Evolutionary conservation across 129 eudicot genomes (phyloP).

Genomic region (Helianthus tuberosus): DNA sequence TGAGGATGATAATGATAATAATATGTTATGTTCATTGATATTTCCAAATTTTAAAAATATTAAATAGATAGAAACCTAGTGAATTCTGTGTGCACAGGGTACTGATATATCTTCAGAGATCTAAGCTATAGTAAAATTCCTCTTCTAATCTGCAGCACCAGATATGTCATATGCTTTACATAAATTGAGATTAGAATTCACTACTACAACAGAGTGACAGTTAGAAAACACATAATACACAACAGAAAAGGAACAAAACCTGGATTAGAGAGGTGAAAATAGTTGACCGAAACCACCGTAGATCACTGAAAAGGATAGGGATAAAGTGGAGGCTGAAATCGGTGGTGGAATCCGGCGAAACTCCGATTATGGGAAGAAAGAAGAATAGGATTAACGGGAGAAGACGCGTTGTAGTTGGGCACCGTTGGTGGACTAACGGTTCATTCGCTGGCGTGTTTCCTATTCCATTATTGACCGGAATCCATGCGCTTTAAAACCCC

Average conservation of each 20-base stretch:
- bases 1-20: background rate
- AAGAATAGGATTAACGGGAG: background rate
- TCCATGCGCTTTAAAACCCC: constrained; percentile 15
- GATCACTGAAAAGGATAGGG: background rate
- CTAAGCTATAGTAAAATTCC: constrained; percentile 3
- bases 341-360: constrained; percentile 26
- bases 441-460: constrained; percentile 11
- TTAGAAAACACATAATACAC: constrained; percentile 6
- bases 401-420: background rate
- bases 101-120: background rate
- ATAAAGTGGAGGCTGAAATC: constrained; percentile 8
- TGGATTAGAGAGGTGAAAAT: constrained; percentile 9
- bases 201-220: background rate
- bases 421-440: constrained; percentile 6
- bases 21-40: background rate
- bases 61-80: constrained; percentile 7
- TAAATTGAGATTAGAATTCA: background rate
- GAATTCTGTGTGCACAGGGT: background rate
- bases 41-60: background rate
- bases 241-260: background rate
- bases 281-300: constrained; percentile 9
- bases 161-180: constrained; percentile 3
- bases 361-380: background rate
- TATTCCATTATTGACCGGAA: constrained; percentile 20
- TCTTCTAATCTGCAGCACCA: constrained; percentile 12